Conservation (phyloP, 805 yeast species). For the Candida sphagnicola region DNA sequence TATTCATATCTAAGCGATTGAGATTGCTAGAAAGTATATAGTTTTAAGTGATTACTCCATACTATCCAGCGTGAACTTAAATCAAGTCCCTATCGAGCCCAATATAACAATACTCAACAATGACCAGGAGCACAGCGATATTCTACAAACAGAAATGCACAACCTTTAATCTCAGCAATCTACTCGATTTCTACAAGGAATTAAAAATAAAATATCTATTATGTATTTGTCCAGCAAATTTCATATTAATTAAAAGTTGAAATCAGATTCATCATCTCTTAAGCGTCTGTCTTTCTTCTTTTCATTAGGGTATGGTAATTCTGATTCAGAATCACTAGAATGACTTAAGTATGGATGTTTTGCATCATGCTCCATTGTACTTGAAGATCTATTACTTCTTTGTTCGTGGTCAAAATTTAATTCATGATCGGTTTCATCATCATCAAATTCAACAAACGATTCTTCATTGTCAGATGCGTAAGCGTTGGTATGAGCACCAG, state of each 20-base stretch:
- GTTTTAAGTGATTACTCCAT: too few relatives aligned
- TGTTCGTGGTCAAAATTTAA: conserved; percentile 3
- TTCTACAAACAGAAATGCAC: too few relatives aligned
- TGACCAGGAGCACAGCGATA: too few relatives aligned
- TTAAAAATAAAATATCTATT: too few relatives aligned
- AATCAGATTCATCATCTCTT: conserved; percentile 2
- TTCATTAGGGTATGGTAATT: conserved; percentile 3
- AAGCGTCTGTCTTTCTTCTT: not conserved
- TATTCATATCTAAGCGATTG: too few relatives aligned
- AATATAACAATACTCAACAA: too few relatives aligned
- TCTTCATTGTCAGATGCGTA: conserved; percentile 20
- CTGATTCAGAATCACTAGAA: not conserved
- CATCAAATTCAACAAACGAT: conserved; percentile 2
- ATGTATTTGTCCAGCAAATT: not conserved
- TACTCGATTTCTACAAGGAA: too few relatives aligned
- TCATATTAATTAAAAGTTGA: conserved; percentile 3
- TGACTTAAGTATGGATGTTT: not conserved
- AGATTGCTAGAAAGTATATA: too few relatives aligned
- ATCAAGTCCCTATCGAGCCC: too few relatives aligned
- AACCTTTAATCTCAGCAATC: too few relatives aligned
- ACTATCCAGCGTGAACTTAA: too few relatives aligned
- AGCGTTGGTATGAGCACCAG: conserved; percentile 27
- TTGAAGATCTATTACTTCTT: not conserved
- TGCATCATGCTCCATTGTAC: not conserved
- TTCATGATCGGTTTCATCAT: conserved; percentile 1